phyloP scores from a whole-genome alignment of 2,329 filamentous ascomycete species.

The Xylaria sp. region DNA sequence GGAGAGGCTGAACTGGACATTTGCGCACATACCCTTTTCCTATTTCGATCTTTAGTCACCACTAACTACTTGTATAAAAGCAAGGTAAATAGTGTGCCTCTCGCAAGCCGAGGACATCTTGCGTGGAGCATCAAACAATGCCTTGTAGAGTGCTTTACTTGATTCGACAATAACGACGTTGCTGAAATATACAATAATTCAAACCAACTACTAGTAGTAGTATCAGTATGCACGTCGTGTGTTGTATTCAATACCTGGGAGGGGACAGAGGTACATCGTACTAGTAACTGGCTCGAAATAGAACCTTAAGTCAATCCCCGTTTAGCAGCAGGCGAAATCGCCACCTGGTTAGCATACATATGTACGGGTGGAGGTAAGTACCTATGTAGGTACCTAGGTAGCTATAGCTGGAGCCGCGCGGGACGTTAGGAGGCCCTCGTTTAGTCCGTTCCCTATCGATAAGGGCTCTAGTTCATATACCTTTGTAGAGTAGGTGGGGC shows the following conservation, averaged over 20 bases:
- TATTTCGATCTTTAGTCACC: conserved; percentile 33
- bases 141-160: conserved; percentile 33
- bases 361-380: too few relatives aligned
- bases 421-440: too few relatives aligned
- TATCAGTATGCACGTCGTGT: not conserved
- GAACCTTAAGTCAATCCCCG: not conserved
- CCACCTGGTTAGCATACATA: too few relatives aligned
- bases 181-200: conserved; percentile 9
- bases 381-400: conserved; percentile 1
- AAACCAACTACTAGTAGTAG: not conserved
- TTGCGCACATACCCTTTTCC: conserved; percentile 45
- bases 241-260: not conserved
- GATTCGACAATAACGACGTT: not conserved
- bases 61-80: conserved; percentile 38
- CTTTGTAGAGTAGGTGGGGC: not conserved
- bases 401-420: too few relatives aligned
- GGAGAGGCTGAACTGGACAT: conserved; percentile 36
- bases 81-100: conserved; percentile 36
- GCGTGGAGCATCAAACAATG: conserved; percentile 35
- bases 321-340: too few relatives aligned
- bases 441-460: conserved; percentile 31
- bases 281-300: not conserved
- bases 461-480: conserved; percentile 40
- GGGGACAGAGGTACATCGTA: not conserved
- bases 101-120: conserved; percentile 37